Base-by-base conservation (phyloP, 192 early-diverging fungal genomes). In the Entomortierella beljakovae region DNA sequence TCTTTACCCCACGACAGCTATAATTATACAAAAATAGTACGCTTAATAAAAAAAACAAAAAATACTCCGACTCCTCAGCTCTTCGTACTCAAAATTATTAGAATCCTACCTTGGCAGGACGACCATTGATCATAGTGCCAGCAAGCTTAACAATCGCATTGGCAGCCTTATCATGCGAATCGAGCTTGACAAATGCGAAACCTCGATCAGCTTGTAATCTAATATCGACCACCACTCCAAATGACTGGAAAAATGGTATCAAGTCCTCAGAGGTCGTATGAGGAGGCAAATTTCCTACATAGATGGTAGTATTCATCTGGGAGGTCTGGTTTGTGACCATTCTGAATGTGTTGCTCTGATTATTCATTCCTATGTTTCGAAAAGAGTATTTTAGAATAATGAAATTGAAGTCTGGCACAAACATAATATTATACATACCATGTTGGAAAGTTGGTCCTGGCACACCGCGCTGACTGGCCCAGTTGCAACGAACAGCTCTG, bases 131-230 rank as follows among this genome's bases (percentile, higher is more conserved):
- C 33, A 68, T 66, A 18, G 87, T 82, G 31, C 93, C 92, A 79
- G 95, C 88, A 64, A 96, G 82, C 53, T 89, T 85, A 54, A 92
- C 92, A 75, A 97, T 95, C n/a, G 95, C 93, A 71, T 88, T 88
- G 20, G 96, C 92, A 1, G 96, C 96, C 79, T 91, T 91, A 74
- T 96, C 93, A 72, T 97, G 96, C 2, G 94, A 88, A 82, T 96
- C 94, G 73, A 97, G 75, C 90, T 94, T 95, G 66, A 96, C 87
- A 83, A 97, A 97, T 11, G 92, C 95, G 73, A 92, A 97, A 16
- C 96, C 96, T 68, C 93, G 92, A 51, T 96, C 96, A n/a, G 88
- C 86, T 80, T 96, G 95, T 71, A 97, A 74, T 52, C 93, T 90
- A 50, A 96, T 72, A 65, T 96, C 94, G 22, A 90, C 81, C 31